phyloP scores from a whole-genome alignment of 1,139 yeast species.

The Pichia sp. region DNA sequence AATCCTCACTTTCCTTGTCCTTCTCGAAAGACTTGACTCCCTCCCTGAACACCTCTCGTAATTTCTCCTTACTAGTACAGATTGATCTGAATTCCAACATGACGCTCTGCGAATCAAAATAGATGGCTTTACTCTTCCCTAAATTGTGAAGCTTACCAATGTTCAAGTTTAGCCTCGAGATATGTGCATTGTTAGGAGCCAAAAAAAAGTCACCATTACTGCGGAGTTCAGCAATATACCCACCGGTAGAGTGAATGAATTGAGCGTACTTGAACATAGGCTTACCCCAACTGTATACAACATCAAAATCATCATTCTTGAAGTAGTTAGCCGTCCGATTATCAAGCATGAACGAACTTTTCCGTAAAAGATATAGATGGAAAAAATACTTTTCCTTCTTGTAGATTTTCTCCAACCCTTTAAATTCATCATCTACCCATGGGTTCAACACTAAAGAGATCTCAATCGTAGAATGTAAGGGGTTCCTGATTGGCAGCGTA shows the following conservation, averaged over 20 bases:
- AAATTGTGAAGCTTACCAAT: conserved; percentile 28
- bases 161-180: conserved; percentile 53
- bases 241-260: conserved; percentile 84
- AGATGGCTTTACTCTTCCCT: conserved; percentile 30
- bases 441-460: conserved; percentile 64
- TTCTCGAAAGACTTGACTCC: conserved; percentile 49
- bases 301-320: conserved; percentile 50
- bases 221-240: conserved; percentile 81
- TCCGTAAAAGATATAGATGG: conserved; percentile 59
- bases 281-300: conserved; percentile 86
- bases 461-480: conserved; percentile 83
- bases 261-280: conserved; percentile 82
- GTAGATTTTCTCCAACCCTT: conserved; percentile 38
- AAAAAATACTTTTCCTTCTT: conserved; percentile 45
- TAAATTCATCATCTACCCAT: conserved; percentile 57
- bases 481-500: conserved; percentile 69
- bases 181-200: conserved; percentile 76
- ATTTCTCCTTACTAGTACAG: conserved; percentile 49
- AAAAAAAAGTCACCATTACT: conserved; percentile 76
- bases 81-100: conserved; percentile 64
- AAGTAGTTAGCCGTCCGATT: conserved; percentile 69
- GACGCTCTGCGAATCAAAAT: conserved; percentile 64
- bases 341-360: conserved; percentile 74
- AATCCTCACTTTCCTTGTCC: conserved; percentile 33
- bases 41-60: conserved; percentile 53